Evolutionary conservation across 2,329 filamentous ascomycete genomes (phyloP).

Genomic region (Aulographum hederae): DNA sequence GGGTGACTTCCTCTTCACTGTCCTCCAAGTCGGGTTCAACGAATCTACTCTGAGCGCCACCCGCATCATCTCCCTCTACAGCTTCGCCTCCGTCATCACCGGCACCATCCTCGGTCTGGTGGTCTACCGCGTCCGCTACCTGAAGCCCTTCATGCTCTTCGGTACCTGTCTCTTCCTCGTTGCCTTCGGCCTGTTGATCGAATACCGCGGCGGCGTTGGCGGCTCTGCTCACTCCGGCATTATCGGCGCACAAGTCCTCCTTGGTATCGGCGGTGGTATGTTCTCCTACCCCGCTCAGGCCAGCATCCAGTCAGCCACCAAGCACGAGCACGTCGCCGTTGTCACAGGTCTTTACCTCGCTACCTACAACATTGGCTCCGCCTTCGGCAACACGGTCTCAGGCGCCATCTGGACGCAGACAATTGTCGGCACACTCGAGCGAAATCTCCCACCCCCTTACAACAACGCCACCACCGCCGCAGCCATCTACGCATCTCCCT

Average conservation of each 20-base stretch:
- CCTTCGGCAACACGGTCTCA: constrained; percentile 13
- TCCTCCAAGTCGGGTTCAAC: constrained; percentile 42
- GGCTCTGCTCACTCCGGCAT: constrained; percentile 32
- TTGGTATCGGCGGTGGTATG: constrained; percentile 45
- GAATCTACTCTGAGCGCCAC: constrained; percentile 38
- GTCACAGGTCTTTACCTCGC: constrained; percentile 13
- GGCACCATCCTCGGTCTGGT: constrained; percentile 38
- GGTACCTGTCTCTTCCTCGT: constrained; percentile 44
- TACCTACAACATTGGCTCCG: constrained; percentile 12
- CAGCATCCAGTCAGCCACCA: constrained; percentile 16
- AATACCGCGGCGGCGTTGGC: constrained; percentile 36
- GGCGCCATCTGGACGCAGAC: constrained; percentile 6
- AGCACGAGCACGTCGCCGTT: constrained; percentile 16
- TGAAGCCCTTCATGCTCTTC: constrained; percentile 44
- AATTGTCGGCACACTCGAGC: neutral
- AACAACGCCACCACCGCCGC: constrained; percentile 11
- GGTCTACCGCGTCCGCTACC: constrained; percentile 36
- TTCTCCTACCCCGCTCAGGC: constrained; percentile 36
- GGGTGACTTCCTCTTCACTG: constrained; percentile 44
- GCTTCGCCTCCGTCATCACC: constrained; percentile 36
- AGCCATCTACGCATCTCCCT: constrained; percentile 12
- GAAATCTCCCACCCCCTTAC: neutral
- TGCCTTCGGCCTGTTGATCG: constrained; percentile 47
- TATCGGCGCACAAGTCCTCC: constrained; percentile 42
- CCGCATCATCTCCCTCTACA: constrained; percentile 41